phyloP scores from a whole-genome alignment of 2,329 filamentous ascomycete species.

The Trichoderma pleuroti region DNA sequence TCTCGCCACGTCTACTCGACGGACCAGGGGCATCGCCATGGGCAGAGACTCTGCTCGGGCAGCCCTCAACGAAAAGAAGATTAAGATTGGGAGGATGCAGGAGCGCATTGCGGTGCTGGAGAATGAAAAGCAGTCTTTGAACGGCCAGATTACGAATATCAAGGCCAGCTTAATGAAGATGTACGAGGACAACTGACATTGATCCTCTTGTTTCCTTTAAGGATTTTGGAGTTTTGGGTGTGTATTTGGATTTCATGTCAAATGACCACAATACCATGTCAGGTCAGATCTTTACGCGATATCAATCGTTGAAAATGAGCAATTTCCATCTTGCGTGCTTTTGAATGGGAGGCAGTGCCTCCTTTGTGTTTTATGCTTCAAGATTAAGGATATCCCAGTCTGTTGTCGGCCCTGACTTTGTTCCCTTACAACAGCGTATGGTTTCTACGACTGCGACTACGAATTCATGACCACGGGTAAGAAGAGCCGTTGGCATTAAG shows the following conservation, averaged over 20 bases:
- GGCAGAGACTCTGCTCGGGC: slow-evolving; percentile 65
- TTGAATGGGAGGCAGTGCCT: neutral
- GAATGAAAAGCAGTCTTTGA: slow-evolving; percentile 32
- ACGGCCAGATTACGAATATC: slow-evolving; percentile 36
- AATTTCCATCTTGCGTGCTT: neutral
- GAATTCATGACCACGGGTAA: neutral
- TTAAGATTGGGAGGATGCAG: slow-evolving; percentile 37
- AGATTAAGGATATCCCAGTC: neutral
- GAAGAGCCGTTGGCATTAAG: neutral
- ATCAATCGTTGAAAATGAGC: neutral
- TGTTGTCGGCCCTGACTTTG: neutral
- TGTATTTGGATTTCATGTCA: neutral
- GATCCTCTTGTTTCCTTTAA: neutral
- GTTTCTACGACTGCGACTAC: neutral
- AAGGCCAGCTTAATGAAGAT: slow-evolving; percentile 38
- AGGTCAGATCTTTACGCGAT: neutral
- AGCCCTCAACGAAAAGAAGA: slow-evolving; percentile 60
- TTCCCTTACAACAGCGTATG: neutral
- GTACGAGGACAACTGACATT: slow-evolving; percentile 32
- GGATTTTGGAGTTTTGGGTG: neutral
- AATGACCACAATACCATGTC: neutral
- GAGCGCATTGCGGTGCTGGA: slow-evolving; percentile 39
- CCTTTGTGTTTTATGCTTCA: neutral
- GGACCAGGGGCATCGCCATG: slow-evolving; percentile 57
- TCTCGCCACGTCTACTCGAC: slow-evolving; percentile 55